Base-by-base conservation (phyloP, 2,329 filamentous ascomycete species). In the Metarhizium guizhouense region DNA sequence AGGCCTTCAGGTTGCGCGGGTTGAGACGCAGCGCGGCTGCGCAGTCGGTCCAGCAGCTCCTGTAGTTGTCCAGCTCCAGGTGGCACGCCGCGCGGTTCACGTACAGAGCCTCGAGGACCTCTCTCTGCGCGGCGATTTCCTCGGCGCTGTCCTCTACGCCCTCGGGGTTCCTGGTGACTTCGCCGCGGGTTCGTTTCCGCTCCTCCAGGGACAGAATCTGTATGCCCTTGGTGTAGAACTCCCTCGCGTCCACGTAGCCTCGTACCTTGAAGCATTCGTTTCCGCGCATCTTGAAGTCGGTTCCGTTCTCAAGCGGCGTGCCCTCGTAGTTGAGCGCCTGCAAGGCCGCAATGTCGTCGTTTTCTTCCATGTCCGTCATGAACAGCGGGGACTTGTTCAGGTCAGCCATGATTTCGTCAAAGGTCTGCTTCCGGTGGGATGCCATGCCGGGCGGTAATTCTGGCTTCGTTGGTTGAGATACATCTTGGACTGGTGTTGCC, bases 251-350 rank as follows among this genome's bases (percentile, higher is more conserved):
- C 30, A 72, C 76, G 84, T 87, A 96, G 51, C 83, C 78, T 70
- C 84, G 85, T 55, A 78, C 78, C 63, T 81, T 79, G 67, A 95
- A 95, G 65, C 83, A 85, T 64, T 97, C 93, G 69, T 99, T 99
- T 38, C 94, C 94, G 62, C 90, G 88, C 68, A 93, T 87, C 65
- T 94, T 90, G 75, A 96, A 96, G 61, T 90, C 90, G 48, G 81
- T 74, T 20, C 85, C 88, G 59, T 95, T 86, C 69, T 97, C 93
- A 10, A 85, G 79, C 51, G 89, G 84, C 8, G 91, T 92, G 20
- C 94, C 95, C 74, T 99, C 94, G 68, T 96, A 96, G 34, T 90
- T 90, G 43, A 99, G 76, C 0, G 94, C 93, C 67, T 89, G 87
- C 58, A 99, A 79, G 0, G 94, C 95, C 64, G 95, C 91, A 0